Conservation (phyloP, 2,329 filamentous ascomycete genomes). For the Colletotrichum salicis region DNA sequence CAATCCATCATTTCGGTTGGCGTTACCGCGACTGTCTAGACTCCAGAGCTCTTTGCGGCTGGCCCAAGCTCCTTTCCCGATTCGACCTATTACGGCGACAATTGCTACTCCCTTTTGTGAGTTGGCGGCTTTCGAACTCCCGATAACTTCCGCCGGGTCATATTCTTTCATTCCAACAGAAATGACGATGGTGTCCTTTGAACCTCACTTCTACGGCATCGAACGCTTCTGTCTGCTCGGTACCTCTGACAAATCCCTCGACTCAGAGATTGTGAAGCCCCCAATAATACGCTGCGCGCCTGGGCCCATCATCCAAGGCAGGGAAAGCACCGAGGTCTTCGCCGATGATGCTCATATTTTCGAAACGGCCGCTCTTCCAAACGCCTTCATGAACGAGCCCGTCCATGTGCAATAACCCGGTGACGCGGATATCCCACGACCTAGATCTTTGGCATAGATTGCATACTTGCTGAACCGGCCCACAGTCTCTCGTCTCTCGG, state of each 20-base stretch:
- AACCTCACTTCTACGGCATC: not conserved
- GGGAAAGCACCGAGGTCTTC: not conserved
- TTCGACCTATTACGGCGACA: conserved; percentile 4
- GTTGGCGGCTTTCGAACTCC: conserved; percentile 1
- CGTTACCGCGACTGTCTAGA: conserved; percentile 3
- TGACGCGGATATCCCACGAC: not conserved
- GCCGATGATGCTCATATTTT: not conserved
- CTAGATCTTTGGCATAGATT: not conserved
- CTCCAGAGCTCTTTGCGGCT: conserved; percentile 9
- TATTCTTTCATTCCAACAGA: not conserved
- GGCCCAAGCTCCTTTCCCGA: conserved; percentile 30
- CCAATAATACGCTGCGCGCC: rapidly evolving
- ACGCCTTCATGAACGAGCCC: not conserved
- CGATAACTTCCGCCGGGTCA: not conserved
- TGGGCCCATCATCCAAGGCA: not conserved
- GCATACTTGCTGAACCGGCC: not conserved
- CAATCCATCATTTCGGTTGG: conserved; percentile 21
- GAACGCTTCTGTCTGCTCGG: not conserved
- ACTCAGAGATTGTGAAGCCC: no score
- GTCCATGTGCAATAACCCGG: not conserved
- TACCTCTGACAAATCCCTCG: not conserved
- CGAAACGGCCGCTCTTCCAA: not conserved
- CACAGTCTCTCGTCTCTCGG: not conserved
- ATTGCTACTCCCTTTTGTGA: conserved; percentile 3
- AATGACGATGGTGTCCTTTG: not conserved